phyloP scores from a whole-genome alignment of 768 basidiomycete species.

The Chlorophyllum brunneum region DNA sequence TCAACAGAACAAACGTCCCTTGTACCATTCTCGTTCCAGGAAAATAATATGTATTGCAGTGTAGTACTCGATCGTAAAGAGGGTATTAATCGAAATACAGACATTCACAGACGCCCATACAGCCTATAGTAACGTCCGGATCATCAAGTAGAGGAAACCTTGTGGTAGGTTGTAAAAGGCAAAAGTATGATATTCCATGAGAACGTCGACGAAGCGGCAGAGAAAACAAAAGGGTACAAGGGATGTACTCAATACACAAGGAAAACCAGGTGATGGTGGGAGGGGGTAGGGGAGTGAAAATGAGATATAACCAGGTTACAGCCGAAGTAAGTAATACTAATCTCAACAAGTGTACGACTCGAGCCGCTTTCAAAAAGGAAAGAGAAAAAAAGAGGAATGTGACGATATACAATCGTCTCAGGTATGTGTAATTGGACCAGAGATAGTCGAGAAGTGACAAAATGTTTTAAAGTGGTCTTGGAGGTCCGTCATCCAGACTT shows the following conservation, averaged over 20 bases:
- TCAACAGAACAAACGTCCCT: no score
- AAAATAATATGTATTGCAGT: no score
- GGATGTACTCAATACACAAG: constrained; percentile 6
- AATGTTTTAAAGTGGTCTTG: constrained; percentile 6
- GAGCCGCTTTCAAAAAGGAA: background rate
- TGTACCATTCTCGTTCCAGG: constrained; percentile 7
- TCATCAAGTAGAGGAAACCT: constrained; percentile 1
- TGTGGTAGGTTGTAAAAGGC: background rate
- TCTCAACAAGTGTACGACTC: background rate
- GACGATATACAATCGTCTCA: constrained; percentile 13
- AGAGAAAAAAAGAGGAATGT: constrained; percentile 9
- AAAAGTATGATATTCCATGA: constrained; percentile 9
- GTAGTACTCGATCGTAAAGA: background rate
- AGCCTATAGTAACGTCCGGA: no score
- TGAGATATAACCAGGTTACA: constrained; percentile 11
- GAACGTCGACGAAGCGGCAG: constrained; percentile 13
- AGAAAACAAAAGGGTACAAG: constrained; percentile 4
- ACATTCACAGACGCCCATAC: no score
- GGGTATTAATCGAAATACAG: constrained; percentile 4
- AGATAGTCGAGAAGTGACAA: background rate
- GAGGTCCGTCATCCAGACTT: constrained; percentile 62
- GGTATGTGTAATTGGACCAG: constrained; percentile 11
- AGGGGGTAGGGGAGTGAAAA: background rate
- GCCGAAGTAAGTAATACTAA: constrained; percentile 14
- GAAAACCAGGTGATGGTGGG: background rate